Base-by-base conservation (phyloP, 2,329 filamentous ascomycete genomes). In the Cadophora sp. region DNA sequence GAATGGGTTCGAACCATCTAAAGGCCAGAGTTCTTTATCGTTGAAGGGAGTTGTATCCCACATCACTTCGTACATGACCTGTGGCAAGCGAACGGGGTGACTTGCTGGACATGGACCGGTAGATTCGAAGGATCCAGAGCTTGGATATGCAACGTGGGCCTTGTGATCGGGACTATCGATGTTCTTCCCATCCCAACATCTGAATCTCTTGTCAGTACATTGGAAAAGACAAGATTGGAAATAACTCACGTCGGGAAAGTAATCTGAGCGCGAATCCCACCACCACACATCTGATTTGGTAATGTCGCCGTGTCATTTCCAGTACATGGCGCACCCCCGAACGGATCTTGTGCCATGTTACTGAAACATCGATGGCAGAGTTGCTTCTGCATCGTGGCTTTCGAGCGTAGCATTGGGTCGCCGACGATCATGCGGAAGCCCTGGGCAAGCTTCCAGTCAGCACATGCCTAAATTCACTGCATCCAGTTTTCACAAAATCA, bases 161-260 rank as follows among this genome's bases (percentile, higher is more conserved):
- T 83, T 83, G 76, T 88, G 86, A 75, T 88, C 80, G 0, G 79
- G 61, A 4, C 81, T 81, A 72, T 89, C 86, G 30, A 87, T 73
- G 69, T 87, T 82, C 55, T 80, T 79, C 36, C 87, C 88, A 67
- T 90, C 82, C 87, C 87, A 90, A 79, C 87, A 89, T 48, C 64
- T 72, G 16, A n/a, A n/a, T n/a, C n/a, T n/a, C n/a, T n/a, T n/a
- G n/a, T n/a, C n/a, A n/a, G n/a, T n/a, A n/a, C n/a, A n/a, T n/a
- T n/a, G n/a, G n/a, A n/a, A n/a, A n/a, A n/a, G n/a, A n/a, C n/a
- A n/a, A n/a, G n/a, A n/a, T n/a, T n/a, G n/a, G n/a, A n/a, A n/a
- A n/a, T n/a, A n/a, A n/a, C n/a, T n/a, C n/a, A 66, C 4, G 82
- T 82, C 1, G 85, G 86, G 76, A 89, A 88, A 72, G 82, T 83